These are phyloP conservation scores for Neurospora sp. DNA, from an alignment of 495 filamentous ascomycete species.

Conservation along the genomic window DNA sequence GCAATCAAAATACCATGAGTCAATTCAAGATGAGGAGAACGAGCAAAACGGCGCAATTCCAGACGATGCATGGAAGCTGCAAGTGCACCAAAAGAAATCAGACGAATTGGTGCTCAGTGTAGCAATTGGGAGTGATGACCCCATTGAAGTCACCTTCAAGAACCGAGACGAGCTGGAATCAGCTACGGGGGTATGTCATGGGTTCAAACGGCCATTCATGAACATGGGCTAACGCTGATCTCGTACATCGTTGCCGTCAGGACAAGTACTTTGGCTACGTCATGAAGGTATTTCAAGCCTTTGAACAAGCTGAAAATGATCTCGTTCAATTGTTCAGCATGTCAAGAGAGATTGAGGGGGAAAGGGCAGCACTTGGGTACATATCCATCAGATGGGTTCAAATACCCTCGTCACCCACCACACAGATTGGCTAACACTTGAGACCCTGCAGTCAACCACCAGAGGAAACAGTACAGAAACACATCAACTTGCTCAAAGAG, in stretches of 20 bases:
- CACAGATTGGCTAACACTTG: background rate
- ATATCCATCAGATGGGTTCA: background rate
- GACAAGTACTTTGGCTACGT: slow-evolving; percentile 13
- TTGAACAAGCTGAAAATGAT: slow-evolving; percentile 3
- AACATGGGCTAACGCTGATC: background rate
- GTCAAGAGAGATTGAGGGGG: background rate
- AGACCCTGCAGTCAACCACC: slow-evolving; percentile 9
- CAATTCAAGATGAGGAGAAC: background rate
- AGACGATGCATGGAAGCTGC: background rate
- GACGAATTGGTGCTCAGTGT: background rate
- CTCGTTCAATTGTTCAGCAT: background rate
- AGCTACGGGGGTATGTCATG: background rate
- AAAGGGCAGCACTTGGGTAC: slow-evolving; percentile 5
- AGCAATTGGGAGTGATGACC: background rate
- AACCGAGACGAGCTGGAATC: background rate
- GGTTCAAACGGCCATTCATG: background rate
- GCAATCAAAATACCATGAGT: background rate
- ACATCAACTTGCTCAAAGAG: slow-evolving; percentile 58
- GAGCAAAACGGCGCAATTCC: background rate
- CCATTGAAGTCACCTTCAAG: background rate
- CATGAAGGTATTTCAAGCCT: slow-evolving; percentile 5
- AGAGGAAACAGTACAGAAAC: slow-evolving; percentile 38
- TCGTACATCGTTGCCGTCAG: background rate
- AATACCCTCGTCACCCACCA: background rate
- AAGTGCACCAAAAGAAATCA: background rate